Base-by-base conservation (phyloP, 2,329 filamentous ascomycete genomes). In the Cordyceps militaris region DNA sequence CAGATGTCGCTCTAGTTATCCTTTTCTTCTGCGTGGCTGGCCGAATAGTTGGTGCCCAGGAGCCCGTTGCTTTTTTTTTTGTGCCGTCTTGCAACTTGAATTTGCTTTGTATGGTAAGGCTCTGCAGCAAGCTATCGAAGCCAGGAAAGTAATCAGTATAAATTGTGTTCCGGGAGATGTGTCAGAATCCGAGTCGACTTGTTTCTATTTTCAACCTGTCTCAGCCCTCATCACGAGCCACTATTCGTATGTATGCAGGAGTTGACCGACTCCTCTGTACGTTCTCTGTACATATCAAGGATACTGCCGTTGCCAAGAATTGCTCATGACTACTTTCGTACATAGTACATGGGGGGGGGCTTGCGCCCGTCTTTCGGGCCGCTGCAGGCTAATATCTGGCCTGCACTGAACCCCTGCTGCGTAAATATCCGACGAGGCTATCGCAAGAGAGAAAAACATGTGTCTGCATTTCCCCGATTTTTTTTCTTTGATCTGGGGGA, bases 41-140 rank as follows among this genome's bases (percentile, higher is more conserved):
- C 3, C 11, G n/a, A 14, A 9, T 10, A 52, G 47, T n/a, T n/a
- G n/a, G n/a, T 6, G 47, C 30, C 21, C 1, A 24, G 47, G 40
- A 19, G 21, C 48, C 19, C n/a, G 3, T 11, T 51, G 3, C 46
- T 51, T 52, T 28, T 42, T 52, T 30, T 21, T 24, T 6, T 44
- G 51, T 19, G 26, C 28, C n/a, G n/a, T n/a, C n/a, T n/a, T n/a
- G n/a, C n/a, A n/a, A n/a, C n/a, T 16, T n/a, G 21, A 26, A 16
- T 32, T 47, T 38, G 34, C 52, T 28, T 44, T 52, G 26, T 19
- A 8, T 3, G 21, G 23, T n/a, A n/a, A 4, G 21, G n/a, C 28
- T 40, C 23, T 48, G 53, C 32, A 48, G 43, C 23, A 40, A 47
- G 43, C 43, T 56, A 56, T 56, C 43, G 53, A 47, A 47, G 9